Base-by-base conservation (phyloP, 345 rosid species). In the Euphorbia pulcherrima region DNA sequence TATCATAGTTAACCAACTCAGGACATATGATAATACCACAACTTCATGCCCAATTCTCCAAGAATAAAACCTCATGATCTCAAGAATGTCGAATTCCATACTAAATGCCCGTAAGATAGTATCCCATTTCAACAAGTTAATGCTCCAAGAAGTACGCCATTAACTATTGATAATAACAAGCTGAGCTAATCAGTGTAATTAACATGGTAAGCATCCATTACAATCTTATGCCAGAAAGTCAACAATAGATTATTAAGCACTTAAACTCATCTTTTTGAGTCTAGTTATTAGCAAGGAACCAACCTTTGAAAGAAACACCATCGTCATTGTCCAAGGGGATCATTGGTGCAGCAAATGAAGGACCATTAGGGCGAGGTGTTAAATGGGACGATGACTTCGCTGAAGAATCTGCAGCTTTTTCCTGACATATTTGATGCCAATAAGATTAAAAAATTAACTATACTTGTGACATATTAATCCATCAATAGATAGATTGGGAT, bases 291-390 rank as follows among this genome's bases (percentile, higher is more conserved):
- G 27, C 21, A 73, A 56, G 57, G 21, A 37, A 78, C 78, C 56
- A 72, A 90, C 95, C 95, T 86, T 82, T 77, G 68, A 26, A 84
- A 21, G 97, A 77, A 69, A 90, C 78, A 66, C 90, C 95, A 77
- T 90, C 95, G 75, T 90, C 94, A 29, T 72, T 76, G 69, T 90
- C 94, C 71, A 83, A 30, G 44, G 86, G 83, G 64, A 86, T 74
- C 77, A 85, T 72, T 67, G 93, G 88, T 0, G 82, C 84, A 71
- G 84, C 81, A 75, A 81, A 86, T 0, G 92, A 56, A 48, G 88
- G 92, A 75, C 92, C 94, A 74, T 82, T 86, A 6, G 85, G 76
- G 70, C 84, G 90, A 67, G 83, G 57, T 62, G 81, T 73, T 79
- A 87, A 74, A 77, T 83, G 84, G 81, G 95, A 83, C 13, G 88